These are phyloP conservation scores for Cladobotryum mycophilum DNA, from an alignment of 2,329 filamentous ascomycete species.

Conservation along the genomic window DNA sequence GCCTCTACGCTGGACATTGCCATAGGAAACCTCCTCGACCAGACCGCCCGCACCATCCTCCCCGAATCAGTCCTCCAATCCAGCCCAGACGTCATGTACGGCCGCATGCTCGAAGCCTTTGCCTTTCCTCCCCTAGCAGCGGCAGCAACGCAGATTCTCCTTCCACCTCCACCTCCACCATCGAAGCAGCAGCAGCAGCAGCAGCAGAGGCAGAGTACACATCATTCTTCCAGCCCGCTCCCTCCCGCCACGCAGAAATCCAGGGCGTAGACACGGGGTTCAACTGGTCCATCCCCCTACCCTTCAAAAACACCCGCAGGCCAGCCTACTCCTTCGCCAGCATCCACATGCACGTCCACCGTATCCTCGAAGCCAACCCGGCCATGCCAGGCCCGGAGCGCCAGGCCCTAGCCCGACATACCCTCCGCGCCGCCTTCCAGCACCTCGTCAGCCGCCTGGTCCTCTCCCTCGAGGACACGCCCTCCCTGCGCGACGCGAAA, in stretches of 20 bases:
- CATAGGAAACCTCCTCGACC: constrained; percentile 87
- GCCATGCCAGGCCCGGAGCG: constrained; percentile 53
- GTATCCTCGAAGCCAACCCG: constrained; percentile 33
- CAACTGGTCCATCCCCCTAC: constrained; percentile 62
- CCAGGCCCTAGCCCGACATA: constrained; percentile 60
- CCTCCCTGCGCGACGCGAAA: constrained; percentile 28
- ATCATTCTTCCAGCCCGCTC: constrained; percentile 50
- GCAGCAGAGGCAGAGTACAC: background rate
- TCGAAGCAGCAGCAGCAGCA: background rate
- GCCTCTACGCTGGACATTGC: constrained; percentile 73
- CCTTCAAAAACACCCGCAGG: constrained; percentile 51
- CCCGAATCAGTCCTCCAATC: constrained; percentile 51
- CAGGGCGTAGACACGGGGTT: constrained; percentile 32
- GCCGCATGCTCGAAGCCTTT: constrained; percentile 69
- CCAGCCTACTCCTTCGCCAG: constrained; percentile 69
- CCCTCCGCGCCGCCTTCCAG: constrained; percentile 79
- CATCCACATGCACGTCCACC: constrained; percentile 49
- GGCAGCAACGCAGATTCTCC: background rate
- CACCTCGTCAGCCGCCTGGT: constrained; percentile 73
- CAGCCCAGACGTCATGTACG: constrained; percentile 68
- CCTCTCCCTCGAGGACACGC: constrained; percentile 49
- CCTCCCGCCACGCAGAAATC: constrained; percentile 52
- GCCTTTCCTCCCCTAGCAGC: constrained; percentile 51
- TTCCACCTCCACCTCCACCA: background rate
- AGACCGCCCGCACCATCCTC: constrained; percentile 70